Percentiles rank a stretch among this genome's conserved stretches.
phyloP scores from a whole-genome alignment of 306 rosid species.

The Urtica urens region DNA sequence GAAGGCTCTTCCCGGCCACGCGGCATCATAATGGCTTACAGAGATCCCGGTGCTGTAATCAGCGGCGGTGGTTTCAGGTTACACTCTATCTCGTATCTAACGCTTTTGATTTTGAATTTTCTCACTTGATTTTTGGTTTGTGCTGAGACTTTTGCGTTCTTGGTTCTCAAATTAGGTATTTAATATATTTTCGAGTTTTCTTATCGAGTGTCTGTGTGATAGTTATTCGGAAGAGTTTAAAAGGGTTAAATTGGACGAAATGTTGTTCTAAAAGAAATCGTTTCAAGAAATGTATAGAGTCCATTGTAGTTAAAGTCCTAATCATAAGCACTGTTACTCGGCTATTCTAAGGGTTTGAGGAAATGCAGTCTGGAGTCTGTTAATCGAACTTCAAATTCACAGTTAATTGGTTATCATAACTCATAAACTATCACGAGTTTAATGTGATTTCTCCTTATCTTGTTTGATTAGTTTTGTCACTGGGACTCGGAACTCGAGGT shows the following conservation, averaged over 20 bases:
- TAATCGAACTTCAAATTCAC: background rate
- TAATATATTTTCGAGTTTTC: background rate
- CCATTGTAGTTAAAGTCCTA: too few species aligned
- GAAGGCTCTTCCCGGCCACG: conserved; percentile 2
- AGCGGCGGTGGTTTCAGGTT: conserved; percentile 86
- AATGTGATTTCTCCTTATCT: background rate
- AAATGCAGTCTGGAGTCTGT: background rate
- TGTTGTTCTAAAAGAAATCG: too few species aligned
- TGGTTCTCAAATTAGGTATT: background rate
- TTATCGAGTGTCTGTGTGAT: background rate
- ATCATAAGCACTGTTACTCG: too few species aligned
- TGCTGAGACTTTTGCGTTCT: background rate
- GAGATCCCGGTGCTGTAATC: conserved; percentile 44
- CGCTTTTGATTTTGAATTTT: background rate
- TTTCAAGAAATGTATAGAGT: too few species aligned
- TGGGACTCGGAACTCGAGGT: conserved; percentile 50
- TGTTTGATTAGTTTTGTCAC: conserved; percentile 42
- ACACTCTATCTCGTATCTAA: background rate
- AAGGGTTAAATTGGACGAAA: background rate
- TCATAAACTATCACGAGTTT: background rate
- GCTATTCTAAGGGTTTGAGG: background rate
- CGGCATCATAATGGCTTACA: conserved; percentile 40
- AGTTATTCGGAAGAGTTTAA: too few species aligned
- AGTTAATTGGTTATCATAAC: background rate
- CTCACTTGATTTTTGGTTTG: background rate